Conservation (phyloP, 495 filamentous ascomycete genomes). For the Aspergillus avenaceus region DNA sequence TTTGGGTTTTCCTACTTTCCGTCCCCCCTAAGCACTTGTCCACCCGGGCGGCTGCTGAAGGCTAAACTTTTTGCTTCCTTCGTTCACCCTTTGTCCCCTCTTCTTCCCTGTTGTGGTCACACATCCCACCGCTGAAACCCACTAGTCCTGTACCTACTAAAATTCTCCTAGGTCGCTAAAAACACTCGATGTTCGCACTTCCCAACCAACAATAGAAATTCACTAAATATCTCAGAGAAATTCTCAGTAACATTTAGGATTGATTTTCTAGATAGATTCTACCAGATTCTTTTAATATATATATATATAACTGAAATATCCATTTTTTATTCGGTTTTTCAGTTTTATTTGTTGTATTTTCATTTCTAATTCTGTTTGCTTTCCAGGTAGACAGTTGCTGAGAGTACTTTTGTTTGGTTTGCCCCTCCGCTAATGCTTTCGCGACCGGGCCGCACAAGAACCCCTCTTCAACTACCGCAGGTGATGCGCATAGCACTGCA, state of each 20-base stretch:
- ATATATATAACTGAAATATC: no score
- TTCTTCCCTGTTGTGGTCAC: neutral
- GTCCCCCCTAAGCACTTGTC: no score
- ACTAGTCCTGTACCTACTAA: neutral
- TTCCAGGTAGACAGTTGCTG: neutral
- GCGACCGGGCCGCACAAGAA: neutral
- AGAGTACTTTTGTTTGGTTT: neutral
- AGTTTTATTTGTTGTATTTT: no score
- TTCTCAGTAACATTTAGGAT: no score
- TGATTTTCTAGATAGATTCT: no score
- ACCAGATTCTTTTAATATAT: no score
- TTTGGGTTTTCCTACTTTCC: no score
- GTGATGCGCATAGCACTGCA: neutral
- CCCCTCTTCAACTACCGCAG: neutral
- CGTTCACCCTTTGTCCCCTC: neutral
- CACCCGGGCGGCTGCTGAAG: neutral
- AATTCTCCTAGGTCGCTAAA: neutral
- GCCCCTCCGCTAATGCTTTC: neutral
- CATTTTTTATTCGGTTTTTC: no score
- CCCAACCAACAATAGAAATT: no score
- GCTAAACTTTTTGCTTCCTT: neutral
- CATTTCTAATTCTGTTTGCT: neutral
- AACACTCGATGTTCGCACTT: neutral
- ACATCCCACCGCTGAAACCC: slow-evolving; percentile 5
- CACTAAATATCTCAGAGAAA: no score